Percentiles rank a stretch among this genome's conserved stretches.
These are phyloP conservation scores for Coemansia sp. DNA, from an alignment of 192 early-diverging fungal species.

Conservation along the genomic window DNA sequence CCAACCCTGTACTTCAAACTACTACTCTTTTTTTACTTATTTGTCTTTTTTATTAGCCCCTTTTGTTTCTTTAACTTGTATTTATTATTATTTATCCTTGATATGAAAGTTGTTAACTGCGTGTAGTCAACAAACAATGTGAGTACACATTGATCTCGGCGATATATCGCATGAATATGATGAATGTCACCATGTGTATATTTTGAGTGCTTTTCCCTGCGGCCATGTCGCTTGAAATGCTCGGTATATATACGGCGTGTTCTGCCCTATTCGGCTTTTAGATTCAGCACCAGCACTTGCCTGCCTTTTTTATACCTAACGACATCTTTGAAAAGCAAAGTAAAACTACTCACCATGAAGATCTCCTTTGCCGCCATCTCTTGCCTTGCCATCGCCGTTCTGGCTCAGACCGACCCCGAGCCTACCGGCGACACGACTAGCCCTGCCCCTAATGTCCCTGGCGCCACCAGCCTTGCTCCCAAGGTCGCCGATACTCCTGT, in stretches of 20 bases:
- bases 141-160: not conserved
- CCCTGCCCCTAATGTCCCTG: too few relatives aligned
- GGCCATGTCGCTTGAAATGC: too few relatives aligned
- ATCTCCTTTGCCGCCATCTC: slow-evolving; percentile 14
- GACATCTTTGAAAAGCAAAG: not conserved
- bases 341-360: slow-evolving; percentile 15
- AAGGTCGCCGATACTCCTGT: not conserved
- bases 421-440: slow-evolving; percentile 2
- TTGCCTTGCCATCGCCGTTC: slow-evolving; percentile 10
- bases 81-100: not conserved
- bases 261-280: not conserved
- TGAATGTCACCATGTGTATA: not conserved
- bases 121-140: not conserved
- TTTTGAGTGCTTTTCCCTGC: too few relatives aligned
- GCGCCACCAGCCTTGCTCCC: not conserved
- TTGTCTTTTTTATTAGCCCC: not conserved
- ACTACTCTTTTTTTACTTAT: slow-evolving; percentile 12
- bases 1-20: slow-evolving; percentile 16
- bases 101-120: not conserved
- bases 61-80: not conserved
- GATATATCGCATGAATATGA: not conserved
- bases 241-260: not conserved
- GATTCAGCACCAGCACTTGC: slow-evolving; percentile 1
- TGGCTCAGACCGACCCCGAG: slow-evolving; percentile 17
- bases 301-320: slow-evolving; percentile 3